A percentile compares a stretch with the other conserved stretches of the same genome.
Conservation (phyloP, 805 yeast species). For the Saccharomyces jurei region DNA sequence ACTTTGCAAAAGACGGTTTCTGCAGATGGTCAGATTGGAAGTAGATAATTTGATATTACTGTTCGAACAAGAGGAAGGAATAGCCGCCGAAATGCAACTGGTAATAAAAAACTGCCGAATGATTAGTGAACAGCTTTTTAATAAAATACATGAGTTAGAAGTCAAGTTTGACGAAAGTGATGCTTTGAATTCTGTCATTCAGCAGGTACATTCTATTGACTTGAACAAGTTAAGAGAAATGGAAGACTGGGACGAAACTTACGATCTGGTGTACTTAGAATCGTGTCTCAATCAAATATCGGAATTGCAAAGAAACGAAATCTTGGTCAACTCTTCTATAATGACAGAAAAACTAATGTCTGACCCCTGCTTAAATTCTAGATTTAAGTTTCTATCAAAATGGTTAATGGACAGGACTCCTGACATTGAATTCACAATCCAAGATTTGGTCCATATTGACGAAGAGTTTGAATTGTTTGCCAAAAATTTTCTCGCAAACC, state of each 20-base stretch:
- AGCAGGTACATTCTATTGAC: slow-evolving; percentile 38
- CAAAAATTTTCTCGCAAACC: slow-evolving; percentile 5
- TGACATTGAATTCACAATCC: slow-evolving; percentile 21
- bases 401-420: slow-evolving; percentile 11
- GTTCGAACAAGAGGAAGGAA: slow-evolving; percentile 4
- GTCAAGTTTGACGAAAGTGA: slow-evolving; percentile 41
- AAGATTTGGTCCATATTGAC: slow-evolving; percentile 29
- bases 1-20: slow-evolving; percentile 33
- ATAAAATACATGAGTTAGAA: slow-evolving; percentile 48
- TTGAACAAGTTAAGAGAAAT: slow-evolving; percentile 42
- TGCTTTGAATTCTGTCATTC: slow-evolving; percentile 41
- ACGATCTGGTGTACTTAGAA: slow-evolving; percentile 38
- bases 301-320: slow-evolving; percentile 44
- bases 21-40: slow-evolving; percentile 38
- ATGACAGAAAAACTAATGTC: slow-evolving; percentile 42
- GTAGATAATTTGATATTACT: slow-evolving; percentile 22
- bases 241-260: slow-evolving; percentile 45
- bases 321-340: slow-evolving; percentile 47
- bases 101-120: slow-evolving; percentile 20
- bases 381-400: slow-evolving; percentile 21
- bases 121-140: slow-evolving; percentile 28
- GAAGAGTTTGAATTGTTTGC: slow-evolving; percentile 33
- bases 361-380: slow-evolving; percentile 19
- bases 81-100: slow-evolving; percentile 1
- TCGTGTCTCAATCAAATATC: slow-evolving; percentile 36